Evolutionary conservation across 768 basidiomycete species (phyloP), one percentile per base, ranked within the genome.

Genomic region (Trametes cingulata): DNA sequence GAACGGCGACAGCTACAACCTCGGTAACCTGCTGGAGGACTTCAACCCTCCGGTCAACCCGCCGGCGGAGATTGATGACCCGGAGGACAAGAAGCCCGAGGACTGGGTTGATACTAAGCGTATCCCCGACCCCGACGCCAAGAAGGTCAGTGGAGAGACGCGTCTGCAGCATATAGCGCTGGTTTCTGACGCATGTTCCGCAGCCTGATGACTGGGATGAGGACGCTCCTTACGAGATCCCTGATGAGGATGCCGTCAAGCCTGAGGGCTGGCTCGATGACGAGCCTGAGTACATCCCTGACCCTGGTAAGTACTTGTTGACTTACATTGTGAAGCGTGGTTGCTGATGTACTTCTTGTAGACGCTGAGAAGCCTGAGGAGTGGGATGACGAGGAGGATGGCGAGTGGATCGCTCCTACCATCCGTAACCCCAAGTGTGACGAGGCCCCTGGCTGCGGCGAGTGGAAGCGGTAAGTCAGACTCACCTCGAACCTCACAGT

Each of bases 371-470:
- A 97, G 80, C 97, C 97, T 6, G 97, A 99, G 72, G 97, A 99
- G 75, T 99, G 97, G 97, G 95, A 97, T 69, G 96, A 98, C 68
- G 97, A 98, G 72, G 97, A 98, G 73, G 96, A 99, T 67, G 97
- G 97, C 73, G 96, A 98, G 72, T 99, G 95, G 95, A 85, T 98
- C 65, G 83, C 95, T 7, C 95, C 97, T 29, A 86, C 85, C 57
- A 80, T 98, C 57, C 76, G 82, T 60, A 99, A 99, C 83, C 92
- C 96, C 63, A 90, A 86, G 72, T 98, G 97, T 72, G 79, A 85
- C 64, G 90, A 87, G 56, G 95, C 86, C 61, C 85, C 94, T 68
- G 97, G 97, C 27, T 99, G 97, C 70, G 97, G 97, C 70, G 87
- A 88, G 74, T 99, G 96, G 96, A 87, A 87, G 72, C 85, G 84